A percentile compares a stretch with the other conserved stretches of the same genome.
phyloP scores from a whole-genome alignment of 1,139 yeast species.

The Pneumocystis murina region DNA sequence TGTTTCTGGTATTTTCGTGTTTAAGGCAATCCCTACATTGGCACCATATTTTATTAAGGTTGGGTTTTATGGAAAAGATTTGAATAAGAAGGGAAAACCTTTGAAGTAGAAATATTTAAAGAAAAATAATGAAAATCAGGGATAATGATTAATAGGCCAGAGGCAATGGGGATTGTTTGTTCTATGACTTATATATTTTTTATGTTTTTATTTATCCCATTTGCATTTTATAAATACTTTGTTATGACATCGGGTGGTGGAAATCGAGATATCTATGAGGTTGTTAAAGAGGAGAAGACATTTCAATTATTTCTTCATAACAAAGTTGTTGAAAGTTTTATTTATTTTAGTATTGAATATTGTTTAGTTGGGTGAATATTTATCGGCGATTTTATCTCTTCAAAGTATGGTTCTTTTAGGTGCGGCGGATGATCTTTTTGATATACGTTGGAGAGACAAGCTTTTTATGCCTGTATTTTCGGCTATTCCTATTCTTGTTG shows the following conservation, averaged over 20 bases:
- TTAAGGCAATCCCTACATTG: conserved; percentile 49
- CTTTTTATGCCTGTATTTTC: conserved; percentile 91
- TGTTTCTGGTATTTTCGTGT: conserved; percentile 48
- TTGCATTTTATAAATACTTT: conserved; percentile 67
- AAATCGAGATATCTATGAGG: conserved; percentile 16
- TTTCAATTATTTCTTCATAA: conserved; percentile 2
- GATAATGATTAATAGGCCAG: conserved; percentile 33
- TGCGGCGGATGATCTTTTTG: conserved; percentile 84
- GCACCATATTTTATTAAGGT: conserved; percentile 52
- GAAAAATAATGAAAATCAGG: background rate
- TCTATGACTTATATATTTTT: conserved; percentile 67
- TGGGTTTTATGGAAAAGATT: conserved; percentile 73
- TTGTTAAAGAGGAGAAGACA: background rate
- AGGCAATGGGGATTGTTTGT: conserved; percentile 77
- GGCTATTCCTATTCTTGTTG: conserved; percentile 75
- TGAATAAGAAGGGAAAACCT: conserved; percentile 64
- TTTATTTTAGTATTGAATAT: background rate
- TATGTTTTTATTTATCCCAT: conserved; percentile 78
- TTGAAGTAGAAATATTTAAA: background rate
- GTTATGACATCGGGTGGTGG: conserved; percentile 50
- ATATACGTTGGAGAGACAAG: conserved; percentile 93
- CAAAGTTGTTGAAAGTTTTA: background rate
- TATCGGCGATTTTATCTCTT: conserved; percentile 69
- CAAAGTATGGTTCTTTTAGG: conserved; percentile 79
- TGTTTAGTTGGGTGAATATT: conserved; percentile 47